Evolutionary conservation across 257 asterid genomes (phyloP), one percentile per base, ranked within the genome.

Genomic region (Solanum raphanifolium): DNA sequence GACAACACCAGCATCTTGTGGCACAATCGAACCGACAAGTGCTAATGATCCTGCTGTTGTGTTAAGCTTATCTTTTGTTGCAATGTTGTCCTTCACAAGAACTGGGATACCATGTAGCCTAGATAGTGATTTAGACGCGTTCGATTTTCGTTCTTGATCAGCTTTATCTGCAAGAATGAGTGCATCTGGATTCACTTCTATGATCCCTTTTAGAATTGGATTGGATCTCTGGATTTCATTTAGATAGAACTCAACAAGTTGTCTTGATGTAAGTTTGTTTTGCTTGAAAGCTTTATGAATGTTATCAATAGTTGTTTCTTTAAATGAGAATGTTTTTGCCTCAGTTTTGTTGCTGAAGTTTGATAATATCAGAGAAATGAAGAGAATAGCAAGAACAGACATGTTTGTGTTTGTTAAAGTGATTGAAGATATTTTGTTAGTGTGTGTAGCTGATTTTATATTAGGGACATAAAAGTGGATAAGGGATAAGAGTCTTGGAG

Each of bases 101-200:
- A 92, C 46, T 6, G 94, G 96, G 21, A 92, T 88, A 20, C 94
- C 94, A 79, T 91, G 92, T 85, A 93, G 76, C 10, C 82, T n/a
- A 7, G 76, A 84, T 0, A 27, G 4, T 6, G 93, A 88, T 3
- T 87, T 65, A 7, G 87, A 84, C 13, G 13, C 1, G 1, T 39
- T 36, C 23, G 25, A 35, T 73, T 81, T 87, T 0, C 87, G 90
- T 32, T 90, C 92, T n/a, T 34, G 46, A 46, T 92, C 94, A 10
- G 94, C 94, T 55, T 90, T 86, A 34, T 90, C 93, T 15, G 94
- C 92, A 11, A 87, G 90, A 38, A 18, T 20, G n/a, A 93, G 88
- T n/a, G 93, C 95, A 89, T 91, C 94, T 1, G 93, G 94, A 87
- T 92, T 93, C 83, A 93, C 88, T 82, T 93, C 94, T 34, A 92